phyloP scores from a whole-genome alignment of 148 eudicot species.

The Hydrangea macrophylla region DNA sequence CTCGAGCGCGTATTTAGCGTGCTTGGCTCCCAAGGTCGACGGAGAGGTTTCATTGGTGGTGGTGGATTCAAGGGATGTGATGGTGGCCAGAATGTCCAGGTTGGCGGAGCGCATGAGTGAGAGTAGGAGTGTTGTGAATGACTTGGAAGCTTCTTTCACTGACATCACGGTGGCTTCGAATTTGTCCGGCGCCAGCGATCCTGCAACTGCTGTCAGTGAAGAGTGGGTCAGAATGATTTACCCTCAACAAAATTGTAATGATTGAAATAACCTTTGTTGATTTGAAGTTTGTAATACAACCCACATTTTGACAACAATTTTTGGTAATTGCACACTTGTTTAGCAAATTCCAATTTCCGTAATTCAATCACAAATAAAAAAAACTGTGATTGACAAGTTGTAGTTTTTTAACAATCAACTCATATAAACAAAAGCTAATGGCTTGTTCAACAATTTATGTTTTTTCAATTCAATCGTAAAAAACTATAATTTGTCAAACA shows the following conservation, averaged over 20 bases:
- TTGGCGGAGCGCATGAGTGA: conserved; percentile 92
- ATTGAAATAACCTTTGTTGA: conserved; percentile 13
- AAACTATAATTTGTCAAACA: no score
- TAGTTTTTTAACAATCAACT: no score
- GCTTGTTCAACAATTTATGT: no score
- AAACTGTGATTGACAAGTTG: no score
- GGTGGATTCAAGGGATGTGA: conserved; percentile 69
- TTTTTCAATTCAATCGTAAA: no score
- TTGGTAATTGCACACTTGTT: no score
- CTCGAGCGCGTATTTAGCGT: conserved; percentile 79
- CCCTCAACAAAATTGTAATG: neutral
- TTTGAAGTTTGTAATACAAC: no score
- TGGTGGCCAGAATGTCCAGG: conserved; percentile 88
- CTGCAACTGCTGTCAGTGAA: conserved; percentile 36
- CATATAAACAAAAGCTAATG: no score
- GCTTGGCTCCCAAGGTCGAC: conserved; percentile 43
- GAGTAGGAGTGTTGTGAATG: conserved; percentile 74
- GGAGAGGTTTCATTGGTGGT: conserved; percentile 23
- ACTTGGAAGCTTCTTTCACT: conserved; percentile 71
- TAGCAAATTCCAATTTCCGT: no score
- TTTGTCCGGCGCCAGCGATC: conserved; percentile 64
- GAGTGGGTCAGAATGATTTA: no score
- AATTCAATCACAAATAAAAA: no score
- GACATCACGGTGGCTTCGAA: conserved; percentile 66
- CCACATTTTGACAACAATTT: no score